These are phyloP conservation scores for Phialophora macrospora DNA, from an alignment of 2,329 filamentous ascomycete species.

Conservation along the genomic window DNA sequence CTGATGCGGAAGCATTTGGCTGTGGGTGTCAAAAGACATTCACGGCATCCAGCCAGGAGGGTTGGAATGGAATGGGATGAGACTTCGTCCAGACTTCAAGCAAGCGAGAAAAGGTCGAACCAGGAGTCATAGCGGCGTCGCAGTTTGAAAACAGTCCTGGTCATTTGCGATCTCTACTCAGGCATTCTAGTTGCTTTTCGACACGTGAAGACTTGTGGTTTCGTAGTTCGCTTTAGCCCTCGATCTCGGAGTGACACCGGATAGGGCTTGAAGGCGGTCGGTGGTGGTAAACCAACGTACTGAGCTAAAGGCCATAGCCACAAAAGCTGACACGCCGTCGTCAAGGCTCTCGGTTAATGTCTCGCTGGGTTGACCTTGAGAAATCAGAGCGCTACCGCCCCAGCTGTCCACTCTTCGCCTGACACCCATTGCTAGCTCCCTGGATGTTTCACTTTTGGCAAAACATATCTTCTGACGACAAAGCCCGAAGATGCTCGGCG, in stretches of 20 bases:
- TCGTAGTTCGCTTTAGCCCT: background rate
- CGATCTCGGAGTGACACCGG: background rate
- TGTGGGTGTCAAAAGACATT: background rate
- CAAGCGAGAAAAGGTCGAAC: background rate
- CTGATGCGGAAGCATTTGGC: too few relatives aligned
- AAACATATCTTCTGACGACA: background rate
- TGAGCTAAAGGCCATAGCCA: too few relatives aligned
- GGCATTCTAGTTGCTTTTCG: background rate
- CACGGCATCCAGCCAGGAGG: background rate
- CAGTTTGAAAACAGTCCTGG: background rate
- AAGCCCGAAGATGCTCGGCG: background rate
- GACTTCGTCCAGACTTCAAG: background rate
- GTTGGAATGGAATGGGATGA: background rate
- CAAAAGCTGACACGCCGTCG: too few relatives aligned
- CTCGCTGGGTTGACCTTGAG: too few relatives aligned
- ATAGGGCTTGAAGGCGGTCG: background rate
- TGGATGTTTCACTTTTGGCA: background rate
- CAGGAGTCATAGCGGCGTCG: background rate
- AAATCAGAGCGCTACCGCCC: too few relatives aligned
- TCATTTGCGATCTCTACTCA: background rate
- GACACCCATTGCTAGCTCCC: too few relatives aligned
- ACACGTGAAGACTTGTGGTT: background rate
- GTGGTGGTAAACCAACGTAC: background rate
- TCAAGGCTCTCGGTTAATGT: too few relatives aligned
- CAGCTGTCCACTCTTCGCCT: too few relatives aligned